These are phyloP conservation scores for Mycena indigotica DNA, from an alignment of 768 basidiomycete species.

Conservation along the genomic window DNA sequence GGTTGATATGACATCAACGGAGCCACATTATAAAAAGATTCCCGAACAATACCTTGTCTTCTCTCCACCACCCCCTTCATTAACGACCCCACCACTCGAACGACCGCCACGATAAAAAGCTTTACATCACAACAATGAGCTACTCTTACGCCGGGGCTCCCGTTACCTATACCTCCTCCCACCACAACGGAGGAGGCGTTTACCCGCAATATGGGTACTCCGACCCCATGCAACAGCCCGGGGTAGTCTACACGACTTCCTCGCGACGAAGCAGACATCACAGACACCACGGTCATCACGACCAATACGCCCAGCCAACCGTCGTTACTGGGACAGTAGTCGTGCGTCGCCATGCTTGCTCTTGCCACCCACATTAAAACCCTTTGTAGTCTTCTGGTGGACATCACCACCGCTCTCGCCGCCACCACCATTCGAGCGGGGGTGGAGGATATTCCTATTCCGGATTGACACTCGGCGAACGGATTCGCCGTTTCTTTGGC, in stretches of 20 bases:
- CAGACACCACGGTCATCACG: conserved; percentile 21
- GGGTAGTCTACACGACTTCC: conserved; percentile 10
- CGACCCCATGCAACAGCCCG: no score
- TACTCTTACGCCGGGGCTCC: conserved; percentile 26
- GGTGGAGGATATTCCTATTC: conserved; percentile 20
- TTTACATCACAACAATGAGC: conserved; percentile 23
- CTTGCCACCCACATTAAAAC: not conserved
- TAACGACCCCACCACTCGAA: not conserved
- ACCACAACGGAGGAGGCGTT: not conserved
- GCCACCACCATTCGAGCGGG: conserved; percentile 4
- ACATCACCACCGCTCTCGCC: conserved; percentile 21
- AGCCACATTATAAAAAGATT: not conserved
- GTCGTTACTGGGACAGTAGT: conserved; percentile 17
- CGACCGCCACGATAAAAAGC: no score
- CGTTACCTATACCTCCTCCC: conserved; percentile 2
- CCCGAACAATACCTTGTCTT: not conserved
- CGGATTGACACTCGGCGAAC: conserved; percentile 45
- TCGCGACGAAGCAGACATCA: not conserved
- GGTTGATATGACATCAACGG: conserved; percentile 6
- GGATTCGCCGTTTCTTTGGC: conserved; percentile 57
- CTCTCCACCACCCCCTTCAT: not conserved
- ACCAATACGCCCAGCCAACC: no score
- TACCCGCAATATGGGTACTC: conserved; percentile 14
- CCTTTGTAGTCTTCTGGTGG: conserved; percentile 34
- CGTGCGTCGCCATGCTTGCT: conserved; percentile 2